Evolutionary conservation across 441 rosid species (phyloP).

Genomic region (Cnidoscolus chayamansa): DNA sequence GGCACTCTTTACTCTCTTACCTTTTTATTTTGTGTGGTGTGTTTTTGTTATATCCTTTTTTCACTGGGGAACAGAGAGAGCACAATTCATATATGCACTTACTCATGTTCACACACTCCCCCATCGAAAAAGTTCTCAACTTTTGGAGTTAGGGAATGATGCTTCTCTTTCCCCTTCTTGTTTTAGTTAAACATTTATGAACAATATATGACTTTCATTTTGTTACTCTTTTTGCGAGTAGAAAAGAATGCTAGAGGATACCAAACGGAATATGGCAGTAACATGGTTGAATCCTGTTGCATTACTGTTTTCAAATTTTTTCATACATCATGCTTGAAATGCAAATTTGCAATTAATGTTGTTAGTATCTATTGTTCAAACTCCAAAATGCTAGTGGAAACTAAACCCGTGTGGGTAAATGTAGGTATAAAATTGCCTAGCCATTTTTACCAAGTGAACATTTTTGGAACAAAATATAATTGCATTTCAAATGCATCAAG

Average conservation of each 20-base stretch:
- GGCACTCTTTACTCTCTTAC: background rate
- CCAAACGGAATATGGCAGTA: too few species aligned
- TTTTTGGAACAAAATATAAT: background rate
- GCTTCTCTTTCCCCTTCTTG: background rate
- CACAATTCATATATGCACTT: background rate
- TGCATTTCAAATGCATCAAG: background rate
- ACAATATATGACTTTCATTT: too few species aligned
- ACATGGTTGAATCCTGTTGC: too few species aligned
- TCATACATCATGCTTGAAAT: background rate
- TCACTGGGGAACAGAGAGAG: background rate
- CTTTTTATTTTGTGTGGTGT: background rate
- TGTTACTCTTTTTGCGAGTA: too few species aligned
- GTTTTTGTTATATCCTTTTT: background rate
- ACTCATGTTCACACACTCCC: background rate
- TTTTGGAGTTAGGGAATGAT: background rate
- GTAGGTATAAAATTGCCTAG: background rate
- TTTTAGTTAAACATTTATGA: too few species aligned
- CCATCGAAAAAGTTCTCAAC: background rate
- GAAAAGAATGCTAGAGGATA: too few species aligned
- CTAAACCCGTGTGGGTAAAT: background rate
- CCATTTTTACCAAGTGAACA: background rate
- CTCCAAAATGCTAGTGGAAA: slow-evolving; percentile 6
- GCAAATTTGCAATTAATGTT: background rate
- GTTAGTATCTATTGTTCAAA: background rate
- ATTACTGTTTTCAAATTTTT: background rate